Evolutionary conservation across 2,329 filamentous ascomycete genomes (phyloP), one percentile per base, ranked within the genome.

Genomic region (Neofusicoccum laricinum): DNA sequence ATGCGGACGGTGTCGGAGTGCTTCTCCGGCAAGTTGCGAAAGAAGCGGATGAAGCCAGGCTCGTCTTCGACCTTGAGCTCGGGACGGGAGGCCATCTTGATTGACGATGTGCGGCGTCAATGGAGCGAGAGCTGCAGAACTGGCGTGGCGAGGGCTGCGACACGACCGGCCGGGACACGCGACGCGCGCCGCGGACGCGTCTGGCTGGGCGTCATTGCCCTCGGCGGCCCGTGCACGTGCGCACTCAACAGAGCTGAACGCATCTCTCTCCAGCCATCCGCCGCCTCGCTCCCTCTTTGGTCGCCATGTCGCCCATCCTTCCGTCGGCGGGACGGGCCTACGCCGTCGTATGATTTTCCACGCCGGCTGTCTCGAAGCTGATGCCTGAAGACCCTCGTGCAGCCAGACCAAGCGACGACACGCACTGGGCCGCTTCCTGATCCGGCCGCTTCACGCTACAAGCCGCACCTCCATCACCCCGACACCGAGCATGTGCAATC

Each of bases 1-100:
- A 99, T 90, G 62, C 95, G 89, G 62, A 99, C 85, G 0, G 92
- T 93, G 63, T 91, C 90, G 43, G 88, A 85, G 70, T 88, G 86
- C 61, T 88, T 87, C 14, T 82, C 72, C 5, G 92, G 88, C 2
- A 99, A 84, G n/a, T 88, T 90, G 71, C 94, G 94, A 83, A 96
- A 99, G 81, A 93, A 96, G 70, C 90, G 92, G 80, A 98, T 97
- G 83, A 99, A 99, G 69, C 94, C 93, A 73, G 90, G 88, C 82
- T 99, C 95, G 75, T 99, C 95, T 73, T 99, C 96, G 75, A 98
- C 92, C 73, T 85, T 85, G 67, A 86, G 78, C 70, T 86, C 84
- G 12, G 84, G 84, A 67, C 84, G 76, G 41, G 83, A 85, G 61
- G 79, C 80, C 84, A 86, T 86, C 19, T 32, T 46, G 32, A 34